phyloP scores from a whole-genome alignment of 1,284 basidiomycete species.

The Pascua sp. region DNA sequence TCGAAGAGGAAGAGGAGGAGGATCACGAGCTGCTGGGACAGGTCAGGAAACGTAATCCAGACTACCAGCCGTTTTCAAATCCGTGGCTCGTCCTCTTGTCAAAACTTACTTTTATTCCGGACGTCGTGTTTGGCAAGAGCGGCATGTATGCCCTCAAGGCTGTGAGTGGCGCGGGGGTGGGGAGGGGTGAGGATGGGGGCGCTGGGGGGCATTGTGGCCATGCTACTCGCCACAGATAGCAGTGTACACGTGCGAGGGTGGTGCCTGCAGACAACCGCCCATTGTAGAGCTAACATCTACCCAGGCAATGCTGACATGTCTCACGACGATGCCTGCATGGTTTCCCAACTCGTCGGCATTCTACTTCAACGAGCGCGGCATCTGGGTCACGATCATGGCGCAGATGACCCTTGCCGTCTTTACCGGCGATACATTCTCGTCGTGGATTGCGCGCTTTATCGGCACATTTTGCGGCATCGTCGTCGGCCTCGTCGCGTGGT shows the following conservation, averaged over 20 bases:
- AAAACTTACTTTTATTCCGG: conserved; percentile 23
- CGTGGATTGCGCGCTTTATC: conserved; percentile 60
- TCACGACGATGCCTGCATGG: conserved; percentile 42
- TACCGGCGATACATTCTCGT: conserved; percentile 68
- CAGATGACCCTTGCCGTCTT: conserved; percentile 18
- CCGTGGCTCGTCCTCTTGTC: conserved; percentile 36
- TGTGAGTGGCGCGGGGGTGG: too few species aligned
- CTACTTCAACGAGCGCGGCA: conserved; percentile 45
- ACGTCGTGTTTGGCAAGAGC: conserved; percentile 42
- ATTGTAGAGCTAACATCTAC: too few species aligned
- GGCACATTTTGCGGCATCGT: conserved; percentile 69
- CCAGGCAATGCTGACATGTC: conserved; percentile 62
- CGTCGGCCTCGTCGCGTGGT: conserved; percentile 58
- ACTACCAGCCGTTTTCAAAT: conserved; percentile 43
- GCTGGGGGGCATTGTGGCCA: too few species aligned
- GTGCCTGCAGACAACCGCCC: too few species aligned
- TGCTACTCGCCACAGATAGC: too few species aligned
- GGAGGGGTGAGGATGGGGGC: too few species aligned
- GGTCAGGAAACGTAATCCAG: conserved; percentile 45
- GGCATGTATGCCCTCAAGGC: conserved; percentile 74
- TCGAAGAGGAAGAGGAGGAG: conserved; percentile 8
- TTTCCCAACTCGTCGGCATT: conserved; percentile 36
- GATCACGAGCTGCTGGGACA: conserved; percentile 27
- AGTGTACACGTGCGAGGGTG: too few species aligned
- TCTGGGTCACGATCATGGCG: conserved; percentile 42